These are phyloP conservation scores for Sporisorium reilianum DNA, from an alignment of 1,284 basidiomycete genomes.

Conservation along the genomic window DNA sequence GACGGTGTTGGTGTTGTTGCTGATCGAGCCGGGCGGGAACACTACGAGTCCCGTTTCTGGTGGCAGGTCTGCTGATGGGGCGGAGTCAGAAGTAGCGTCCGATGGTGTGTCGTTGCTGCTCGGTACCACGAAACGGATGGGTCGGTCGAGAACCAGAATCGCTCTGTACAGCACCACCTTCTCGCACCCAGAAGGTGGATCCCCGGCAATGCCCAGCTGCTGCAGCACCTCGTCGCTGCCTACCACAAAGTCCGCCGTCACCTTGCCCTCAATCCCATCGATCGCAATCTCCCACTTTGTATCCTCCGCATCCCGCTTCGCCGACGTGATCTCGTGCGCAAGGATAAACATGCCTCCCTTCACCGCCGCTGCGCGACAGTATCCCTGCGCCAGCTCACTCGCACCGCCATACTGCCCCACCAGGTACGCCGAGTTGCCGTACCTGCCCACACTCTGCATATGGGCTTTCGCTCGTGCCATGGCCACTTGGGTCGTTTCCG, in stretches of 20 bases:
- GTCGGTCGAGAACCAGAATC: conserved; percentile 44
- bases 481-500: conserved; percentile 40
- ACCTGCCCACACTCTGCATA: conserved; percentile 84
- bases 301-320: conserved; percentile 1
- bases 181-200: background rate
- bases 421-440: conserved; percentile 90
- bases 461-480: conserved; percentile 71
- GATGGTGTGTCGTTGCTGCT: conserved; percentile 1
- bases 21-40: conserved; percentile 77
- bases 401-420: conserved; percentile 91
- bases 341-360: conserved; percentile 62
- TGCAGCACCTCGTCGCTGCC: conserved; percentile 72
- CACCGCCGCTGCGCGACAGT: conserved; percentile 62
- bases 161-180: conserved; percentile 18
- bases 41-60: conserved; percentile 80
- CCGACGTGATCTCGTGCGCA: conserved; percentile 36
- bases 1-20: conserved; percentile 72
- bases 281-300: conserved; percentile 68
- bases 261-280: conserved; percentile 74
- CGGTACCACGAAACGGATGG: conserved; percentile 26
- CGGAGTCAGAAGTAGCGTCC: background rate
- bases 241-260: conserved; percentile 72
- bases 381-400: conserved; percentile 66
- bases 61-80: conserved; percentile 11
- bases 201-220: conserved; percentile 6